These are phyloP conservation scores for Iris pallida DNA, from an alignment of 116 monocot genomes.

Conservation along the genomic window DNA sequence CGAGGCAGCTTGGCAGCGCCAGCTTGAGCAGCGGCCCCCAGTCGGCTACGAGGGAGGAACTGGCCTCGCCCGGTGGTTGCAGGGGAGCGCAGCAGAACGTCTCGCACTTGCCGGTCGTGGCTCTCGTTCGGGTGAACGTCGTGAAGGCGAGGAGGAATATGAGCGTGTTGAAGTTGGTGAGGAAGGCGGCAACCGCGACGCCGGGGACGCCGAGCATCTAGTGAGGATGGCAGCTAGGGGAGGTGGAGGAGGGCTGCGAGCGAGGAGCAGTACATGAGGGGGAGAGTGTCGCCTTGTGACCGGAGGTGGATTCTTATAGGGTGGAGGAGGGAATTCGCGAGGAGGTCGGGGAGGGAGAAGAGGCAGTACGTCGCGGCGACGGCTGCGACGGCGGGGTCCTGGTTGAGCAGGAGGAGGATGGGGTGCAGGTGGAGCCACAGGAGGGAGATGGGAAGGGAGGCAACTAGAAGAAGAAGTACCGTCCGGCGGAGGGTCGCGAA, in stretches of 20 bases:
- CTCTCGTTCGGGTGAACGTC: background rate
- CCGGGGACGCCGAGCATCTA: conserved; percentile 41
- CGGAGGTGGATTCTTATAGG: conserved; percentile 49
- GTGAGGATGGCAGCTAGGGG: conserved; percentile 29
- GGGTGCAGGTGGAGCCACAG: conserved; percentile 41
- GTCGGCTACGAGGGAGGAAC: background rate
- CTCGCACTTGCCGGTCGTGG: background rate
- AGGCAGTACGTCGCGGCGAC: conserved; percentile 37
- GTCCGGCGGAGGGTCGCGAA: conserved; percentile 30
- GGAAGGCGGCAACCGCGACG: conserved; percentile 35
- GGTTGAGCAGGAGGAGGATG: conserved; percentile 28
- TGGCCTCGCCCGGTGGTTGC: background rate
- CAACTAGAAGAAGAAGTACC: conserved; percentile 31
- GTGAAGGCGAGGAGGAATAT: conserved; percentile 30
- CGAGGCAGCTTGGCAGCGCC: conserved; percentile 48
- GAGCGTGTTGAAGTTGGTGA: conserved; percentile 44
- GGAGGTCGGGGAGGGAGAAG: conserved; percentile 48
- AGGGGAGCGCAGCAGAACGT: background rate
- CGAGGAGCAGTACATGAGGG: conserved; percentile 41
- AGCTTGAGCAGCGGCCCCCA: conserved; percentile 42
- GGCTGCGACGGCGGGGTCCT: conserved; percentile 39
- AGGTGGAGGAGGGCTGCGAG: conserved; percentile 43
- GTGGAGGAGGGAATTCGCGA: conserved; percentile 48
- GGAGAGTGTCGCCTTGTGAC: conserved; percentile 21
- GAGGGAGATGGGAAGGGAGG: conserved; percentile 36